A percentile compares a stretch with the other conserved stretches of the same genome.
Conservation (phyloP, 1,139 yeast genomes). For the Kluyveromyces sp. region DNA sequence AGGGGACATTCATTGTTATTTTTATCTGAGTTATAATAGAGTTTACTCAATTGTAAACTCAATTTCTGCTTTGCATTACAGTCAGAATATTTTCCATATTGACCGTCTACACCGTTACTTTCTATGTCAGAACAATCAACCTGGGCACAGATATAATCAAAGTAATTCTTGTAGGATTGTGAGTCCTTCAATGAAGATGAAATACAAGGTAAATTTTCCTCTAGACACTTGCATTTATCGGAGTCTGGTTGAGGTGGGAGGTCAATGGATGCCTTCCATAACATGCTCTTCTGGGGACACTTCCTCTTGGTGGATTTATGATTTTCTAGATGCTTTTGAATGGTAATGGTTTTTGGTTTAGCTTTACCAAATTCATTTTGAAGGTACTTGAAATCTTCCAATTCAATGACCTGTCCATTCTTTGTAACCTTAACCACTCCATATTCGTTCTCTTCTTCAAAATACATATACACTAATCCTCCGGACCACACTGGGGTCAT, state of each 20-base stretch:
- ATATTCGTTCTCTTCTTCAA: slow-evolving; percentile 71
- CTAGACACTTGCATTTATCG: slow-evolving; percentile 50
- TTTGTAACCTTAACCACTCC: slow-evolving; percentile 59
- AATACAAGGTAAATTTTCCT: slow-evolving; percentile 43
- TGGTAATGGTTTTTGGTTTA: slow-evolving; percentile 30
- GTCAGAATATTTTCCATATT: slow-evolving; percentile 51
- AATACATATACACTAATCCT: slow-evolving; percentile 85
- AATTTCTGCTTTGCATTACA: slow-evolving; percentile 46
- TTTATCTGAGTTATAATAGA: slow-evolving; percentile 33
- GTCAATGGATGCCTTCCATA: slow-evolving; percentile 39
- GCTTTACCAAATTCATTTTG: slow-evolving; percentile 31
- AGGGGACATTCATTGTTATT: slow-evolving; percentile 18
- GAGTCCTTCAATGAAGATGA: slow-evolving; percentile 33
- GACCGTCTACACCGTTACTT: slow-evolving; percentile 42
- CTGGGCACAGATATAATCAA: slow-evolving; percentile 42
- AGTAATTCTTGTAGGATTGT: slow-evolving; percentile 31
- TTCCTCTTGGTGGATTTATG: slow-evolving; percentile 2
- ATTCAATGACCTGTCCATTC: slow-evolving; percentile 39
- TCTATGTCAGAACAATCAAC: slow-evolving; percentile 46
- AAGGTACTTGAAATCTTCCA: slow-evolving; percentile 38
- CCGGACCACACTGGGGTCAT: slow-evolving; percentile 88
- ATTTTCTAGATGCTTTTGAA: slow-evolving; percentile 14
- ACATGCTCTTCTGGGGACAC: slow-evolving; percentile 28
- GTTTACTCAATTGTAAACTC: slow-evolving; percentile 46
- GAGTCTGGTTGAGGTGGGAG: slow-evolving; percentile 51